Evolutionary conservation across 352 stramenopile species (phyloP).

Genomic region (Phytophthora pini): DNA sequence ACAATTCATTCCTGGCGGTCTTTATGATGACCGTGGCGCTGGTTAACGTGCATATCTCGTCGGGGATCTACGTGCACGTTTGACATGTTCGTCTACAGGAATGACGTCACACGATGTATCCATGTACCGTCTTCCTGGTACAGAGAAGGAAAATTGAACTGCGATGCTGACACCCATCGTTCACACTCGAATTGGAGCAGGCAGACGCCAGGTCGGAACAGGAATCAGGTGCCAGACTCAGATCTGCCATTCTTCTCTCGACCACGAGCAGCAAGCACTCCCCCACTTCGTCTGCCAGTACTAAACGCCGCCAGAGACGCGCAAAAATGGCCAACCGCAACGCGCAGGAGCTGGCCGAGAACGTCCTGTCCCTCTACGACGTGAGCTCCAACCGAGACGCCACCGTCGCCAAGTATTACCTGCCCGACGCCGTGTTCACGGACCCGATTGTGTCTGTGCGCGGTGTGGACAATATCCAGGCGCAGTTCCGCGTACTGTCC

Average conservation of each 20-base stretch:
- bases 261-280: constrained; percentile 3
- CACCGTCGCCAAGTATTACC: constrained; percentile 83
- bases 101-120: constrained; percentile 24
- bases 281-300: constrained; percentile 1
- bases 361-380: constrained; percentile 86
- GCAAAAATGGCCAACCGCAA: constrained; percentile 65
- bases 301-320: constrained; percentile 8
- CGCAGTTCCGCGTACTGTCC: constrained; percentile 82
- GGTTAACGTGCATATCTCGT: constrained; percentile 36
- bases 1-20: constrained; percentile 28
- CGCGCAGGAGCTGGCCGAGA: constrained; percentile 80
- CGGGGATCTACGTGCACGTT: constrained; percentile 13
- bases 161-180: constrained; percentile 16
- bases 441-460: constrained; percentile 79
- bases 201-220: constrained; percentile 2
- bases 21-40: constrained; percentile 25
- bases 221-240: constrained; percentile 15
- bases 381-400: constrained; percentile 68
- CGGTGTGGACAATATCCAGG: constrained; percentile 84
- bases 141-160: constrained; percentile 4
- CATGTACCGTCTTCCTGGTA: constrained; percentile 11
- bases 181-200: constrained; percentile 20
- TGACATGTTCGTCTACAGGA: constrained; percentile 25
- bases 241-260: neutral
- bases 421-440: constrained; percentile 78